phyloP scores from a whole-genome alignment of 1,284 basidiomycete genomes.

The Moniliella sp. region DNA sequence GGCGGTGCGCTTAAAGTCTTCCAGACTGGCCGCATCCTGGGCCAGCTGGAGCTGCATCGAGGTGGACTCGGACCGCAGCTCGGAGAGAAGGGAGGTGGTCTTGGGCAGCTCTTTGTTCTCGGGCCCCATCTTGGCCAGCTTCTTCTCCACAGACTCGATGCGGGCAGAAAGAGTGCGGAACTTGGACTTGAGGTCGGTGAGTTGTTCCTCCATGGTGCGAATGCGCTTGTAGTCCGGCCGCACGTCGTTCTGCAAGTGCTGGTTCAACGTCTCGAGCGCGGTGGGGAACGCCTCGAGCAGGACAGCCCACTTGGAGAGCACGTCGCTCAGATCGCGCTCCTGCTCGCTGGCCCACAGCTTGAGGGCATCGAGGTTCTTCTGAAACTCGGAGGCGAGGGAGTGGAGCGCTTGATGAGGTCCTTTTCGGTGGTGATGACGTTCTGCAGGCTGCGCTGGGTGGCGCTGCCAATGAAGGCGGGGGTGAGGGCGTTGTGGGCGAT shows the following conservation, averaged over 20 bases:
- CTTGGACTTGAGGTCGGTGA: constrained; percentile 54
- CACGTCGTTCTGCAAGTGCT: constrained; percentile 47
- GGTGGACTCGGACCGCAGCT: constrained; percentile 53
- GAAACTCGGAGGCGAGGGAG: constrained; percentile 47
- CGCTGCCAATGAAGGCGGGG: constrained; percentile 1
- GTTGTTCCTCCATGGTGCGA: constrained; percentile 58
- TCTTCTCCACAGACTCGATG: constrained; percentile 70
- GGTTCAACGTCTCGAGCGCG: constrained; percentile 51
- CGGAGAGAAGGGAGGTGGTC: constrained; percentile 56
- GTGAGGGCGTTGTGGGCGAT: constrained; percentile 2
- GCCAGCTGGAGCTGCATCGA: constrained; percentile 60
- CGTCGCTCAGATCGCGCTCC: constrained; percentile 66
- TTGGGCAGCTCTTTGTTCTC: constrained; percentile 60
- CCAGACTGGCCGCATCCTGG: constrained; percentile 56
- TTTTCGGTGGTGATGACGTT: constrained; percentile 66
- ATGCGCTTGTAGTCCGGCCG: constrained; percentile 45
- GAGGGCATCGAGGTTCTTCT: constrained; percentile 53
- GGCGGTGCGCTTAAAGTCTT: constrained; percentile 81
- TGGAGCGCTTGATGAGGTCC: constrained; percentile 51
- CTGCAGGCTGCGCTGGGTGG: constrained; percentile 1
- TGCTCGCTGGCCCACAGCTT: constrained; percentile 59
- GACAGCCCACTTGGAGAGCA: constrained; percentile 49
- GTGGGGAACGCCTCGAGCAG: constrained; percentile 51
- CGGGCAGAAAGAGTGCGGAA: constrained; percentile 49
- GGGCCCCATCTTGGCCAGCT: constrained; percentile 67